A percentile compares a stretch with the other conserved stretches of the same genome.
These are phyloP conservation scores for Pugionium cornutum DNA, from an alignment of 345 rosid species.

Conservation along the genomic window DNA sequence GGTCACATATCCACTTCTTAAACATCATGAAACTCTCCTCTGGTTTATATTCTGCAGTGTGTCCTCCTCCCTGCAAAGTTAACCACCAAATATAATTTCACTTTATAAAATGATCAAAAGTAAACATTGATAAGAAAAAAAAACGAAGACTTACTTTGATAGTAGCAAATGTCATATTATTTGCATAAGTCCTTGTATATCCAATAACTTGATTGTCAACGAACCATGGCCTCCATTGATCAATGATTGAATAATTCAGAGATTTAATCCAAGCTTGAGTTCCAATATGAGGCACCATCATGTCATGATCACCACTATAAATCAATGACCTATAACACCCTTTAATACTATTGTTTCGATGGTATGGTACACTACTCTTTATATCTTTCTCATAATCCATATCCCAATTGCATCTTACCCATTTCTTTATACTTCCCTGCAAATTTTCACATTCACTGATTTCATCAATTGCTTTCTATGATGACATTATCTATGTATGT, in stretches of 20 bases:
- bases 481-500: neutral
- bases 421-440: conserved; percentile 28
- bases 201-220: conserved; percentile 25
- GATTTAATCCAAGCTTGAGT: conserved; percentile 66
- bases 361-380: conserved; percentile 32
- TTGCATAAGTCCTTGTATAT: no score
- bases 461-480: neutral
- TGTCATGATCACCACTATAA: conserved; percentile 68
- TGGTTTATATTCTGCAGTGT: no score
- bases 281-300: conserved; percentile 50
- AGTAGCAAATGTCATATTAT: no score
- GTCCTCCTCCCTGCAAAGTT: no score
- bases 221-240: conserved; percentile 68
- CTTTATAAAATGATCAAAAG: no score
- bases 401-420: conserved; percentile 23
- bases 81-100: no score
- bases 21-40: no score
- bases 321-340: conserved; percentile 24
- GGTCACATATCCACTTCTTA: no score
- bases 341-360: conserved; percentile 24
- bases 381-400: conserved; percentile 28
- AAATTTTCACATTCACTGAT: neutral
- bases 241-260: conserved; percentile 51
- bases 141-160: no score
- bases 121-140: no score